Conservation (phyloP, 2,329 filamentous ascomycete species). For the Neonectria punicea region DNA sequence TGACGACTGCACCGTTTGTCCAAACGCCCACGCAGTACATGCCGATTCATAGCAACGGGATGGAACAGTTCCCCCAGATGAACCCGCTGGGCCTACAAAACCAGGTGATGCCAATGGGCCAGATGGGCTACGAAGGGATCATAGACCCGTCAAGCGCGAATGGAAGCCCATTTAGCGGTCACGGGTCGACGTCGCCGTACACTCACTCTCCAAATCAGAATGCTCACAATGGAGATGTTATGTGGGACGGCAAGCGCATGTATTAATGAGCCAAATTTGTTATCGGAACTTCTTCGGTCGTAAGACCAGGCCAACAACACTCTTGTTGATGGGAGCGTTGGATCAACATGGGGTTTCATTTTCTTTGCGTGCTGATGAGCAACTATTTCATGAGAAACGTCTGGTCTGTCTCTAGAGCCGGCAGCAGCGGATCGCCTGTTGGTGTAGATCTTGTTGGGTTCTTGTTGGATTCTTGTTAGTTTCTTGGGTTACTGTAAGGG, state of each 20-base stretch:
- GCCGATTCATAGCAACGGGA: constrained; percentile 36
- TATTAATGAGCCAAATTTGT: constrained; percentile 18
- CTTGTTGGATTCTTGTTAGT: background rate
- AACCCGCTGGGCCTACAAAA: constrained; percentile 48
- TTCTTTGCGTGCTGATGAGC: constrained; percentile 1
- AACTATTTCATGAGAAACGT: constrained; percentile 4
- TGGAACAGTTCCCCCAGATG: constrained; percentile 48
- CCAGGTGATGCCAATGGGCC: constrained; percentile 40
- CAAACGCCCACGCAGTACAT: constrained; percentile 39
- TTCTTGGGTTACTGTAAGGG: constrained; percentile 15
- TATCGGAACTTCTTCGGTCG: background rate
- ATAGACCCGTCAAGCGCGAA: constrained; percentile 47
- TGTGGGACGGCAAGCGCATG: constrained; percentile 41
- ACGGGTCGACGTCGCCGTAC: constrained; percentile 50
- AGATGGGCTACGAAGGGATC: constrained; percentile 46
- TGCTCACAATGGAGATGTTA: constrained; percentile 33
- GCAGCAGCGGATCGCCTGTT: background rate
- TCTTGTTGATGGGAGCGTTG: background rate
- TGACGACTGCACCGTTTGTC: constrained; percentile 38
- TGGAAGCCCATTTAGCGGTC: constrained; percentile 51
- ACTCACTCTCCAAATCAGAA: constrained; percentile 48
- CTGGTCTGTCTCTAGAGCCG: background rate
- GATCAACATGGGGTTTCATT: background rate
- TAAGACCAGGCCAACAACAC: background rate
- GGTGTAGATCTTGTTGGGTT: background rate